Base-by-base conservation (phyloP, 179 eudicot species). In the Actinidia polygama region DNA sequence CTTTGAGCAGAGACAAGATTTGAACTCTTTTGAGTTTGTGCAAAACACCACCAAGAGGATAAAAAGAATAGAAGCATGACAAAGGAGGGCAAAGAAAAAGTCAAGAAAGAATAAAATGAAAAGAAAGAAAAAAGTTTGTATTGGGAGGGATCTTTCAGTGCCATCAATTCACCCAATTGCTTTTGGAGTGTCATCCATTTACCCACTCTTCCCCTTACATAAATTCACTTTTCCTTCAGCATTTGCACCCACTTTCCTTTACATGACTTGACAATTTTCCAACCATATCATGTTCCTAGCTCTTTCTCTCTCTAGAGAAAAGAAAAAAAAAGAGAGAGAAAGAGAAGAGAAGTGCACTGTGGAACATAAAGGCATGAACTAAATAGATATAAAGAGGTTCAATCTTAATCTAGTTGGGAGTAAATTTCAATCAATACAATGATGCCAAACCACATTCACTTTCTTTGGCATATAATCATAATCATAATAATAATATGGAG, bases 181-280 rank as follows among this genome's bases (percentile, higher is more conserved):
- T 78, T 77, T 67, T 30, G 69, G 59, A 79, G 85, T 87, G 87
- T 87, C 83, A 81, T 84, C 86, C 87, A 87, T 73, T 40, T 69
- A 15, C 83, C 64, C 30, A 26, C 36, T 2, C 36, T 30, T 76
- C 85, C 72, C 19, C 24, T 55, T 16, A 26, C 10, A 73, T 26
- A 85, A 84, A 77, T 68, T 57, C 44, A 55, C 85, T 71, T 76
- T 85, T 59, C 74, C 81, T 30, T 23, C 77, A 80, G 19, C 84
- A 82, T 63, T 78, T 83, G 85, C 83, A 9, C 87, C 87, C 86
- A 77, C 89, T 87, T 87, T 87, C 47, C 86, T 84, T 44, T 80
- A 77, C 89, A 85, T 36, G 84, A 79, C 46, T 47, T 44, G 85
- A 84, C 85, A 53, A 55, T 53, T 68, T 81, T 75, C 75, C 9